These are phyloP conservation scores for Candida ficus DNA, from an alignment of 805 yeast genomes.

Conservation along the genomic window DNA sequence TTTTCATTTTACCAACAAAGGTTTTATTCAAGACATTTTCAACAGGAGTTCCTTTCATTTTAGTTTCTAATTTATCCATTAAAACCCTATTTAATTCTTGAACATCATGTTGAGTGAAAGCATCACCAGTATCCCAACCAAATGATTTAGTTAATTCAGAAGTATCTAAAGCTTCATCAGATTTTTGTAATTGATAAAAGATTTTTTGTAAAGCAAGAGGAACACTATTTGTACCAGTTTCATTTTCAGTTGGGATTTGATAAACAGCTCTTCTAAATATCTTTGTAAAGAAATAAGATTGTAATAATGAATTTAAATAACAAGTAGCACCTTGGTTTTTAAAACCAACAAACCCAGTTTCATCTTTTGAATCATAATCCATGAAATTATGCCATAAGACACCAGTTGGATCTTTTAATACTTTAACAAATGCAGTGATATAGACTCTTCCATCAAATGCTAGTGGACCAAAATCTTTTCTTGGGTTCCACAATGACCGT, in stretches of 20 bases:
- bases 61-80: constrained; percentile 88
- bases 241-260: constrained; percentile 76
- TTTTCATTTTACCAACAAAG: constrained; percentile 96
- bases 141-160: constrained; percentile 82
- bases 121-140: constrained; percentile 96
- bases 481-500: constrained; percentile 22
- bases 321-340: constrained; percentile 98
- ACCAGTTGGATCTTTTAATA: constrained; percentile 86
- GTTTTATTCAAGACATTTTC: constrained; percentile 71
- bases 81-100: constrained; percentile 93
- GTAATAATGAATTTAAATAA: constrained; percentile 86
- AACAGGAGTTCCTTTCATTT: constrained; percentile 84
- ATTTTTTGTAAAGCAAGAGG: constrained; percentile 83
- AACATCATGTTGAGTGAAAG: constrained; percentile 96
- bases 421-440: constrained; percentile 70
- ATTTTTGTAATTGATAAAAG: constrained; percentile 72
- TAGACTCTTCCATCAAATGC: constrained; percentile 52
- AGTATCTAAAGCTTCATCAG: constrained; percentile 77
- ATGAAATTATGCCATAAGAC: constrained; percentile 87
- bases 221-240: constrained; percentile 52
- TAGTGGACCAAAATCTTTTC: constrained; percentile 31
- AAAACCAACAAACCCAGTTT: constrained; percentile 88
- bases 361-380: constrained; percentile 80
- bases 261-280: constrained; percentile 81
- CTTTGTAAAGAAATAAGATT: constrained; percentile 83